Evolutionary conservation across 768 basidiomycete species (phyloP), one percentile per base, ranked within the genome.

Genomic region (Galerina sulciceps): DNA sequence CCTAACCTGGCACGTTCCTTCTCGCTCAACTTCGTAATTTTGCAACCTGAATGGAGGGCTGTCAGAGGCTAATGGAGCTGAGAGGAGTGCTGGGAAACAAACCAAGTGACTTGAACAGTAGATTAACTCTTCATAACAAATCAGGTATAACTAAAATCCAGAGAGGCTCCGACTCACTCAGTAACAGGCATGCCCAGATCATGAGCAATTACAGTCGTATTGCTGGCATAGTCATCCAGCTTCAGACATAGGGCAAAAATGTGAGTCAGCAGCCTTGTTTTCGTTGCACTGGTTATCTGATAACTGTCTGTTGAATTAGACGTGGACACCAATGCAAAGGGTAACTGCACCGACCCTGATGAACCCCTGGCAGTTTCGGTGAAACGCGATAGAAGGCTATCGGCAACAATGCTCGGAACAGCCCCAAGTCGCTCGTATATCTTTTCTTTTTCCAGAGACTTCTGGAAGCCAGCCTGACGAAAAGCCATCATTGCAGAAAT

Each of bases 401-500:
- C 92, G 18, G 93, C 65, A 10, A 96, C 77, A 45, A 85, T 75
- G 13, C 75, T 75, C 2, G 93, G 89, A 1, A 92, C 79, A 3
- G 74, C 72, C 0, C 79, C 65, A 56, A 96, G 75, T 57, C 82
- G 82, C 45, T 88, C 83, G 40, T 81, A 75, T 8, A 91, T 56
- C 13, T 76, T 75, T 10, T 83, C 79, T 64, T 86, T 84, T 43
- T 84, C 70, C 66, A 83, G 62, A 34, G 71, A 61, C 72, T 74
- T 74, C 55, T 63, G 62, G 26, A 69, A 64, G 6, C 80, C 73
- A 0, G 79, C 67, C 61, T 79, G 77, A 44, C 84, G 81, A 74
- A 96, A 90, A 9, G 82, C 76, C 58, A 96, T 76, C 82, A 99
- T 88, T n/a, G 83, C 76, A 1, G 94, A 86, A 62, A 96, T 88